These are phyloP conservation scores for Schoenoplectus tabernaemontani DNA, from an alignment of 202 grass and related monocot genomes.

Conservation along the genomic window DNA sequence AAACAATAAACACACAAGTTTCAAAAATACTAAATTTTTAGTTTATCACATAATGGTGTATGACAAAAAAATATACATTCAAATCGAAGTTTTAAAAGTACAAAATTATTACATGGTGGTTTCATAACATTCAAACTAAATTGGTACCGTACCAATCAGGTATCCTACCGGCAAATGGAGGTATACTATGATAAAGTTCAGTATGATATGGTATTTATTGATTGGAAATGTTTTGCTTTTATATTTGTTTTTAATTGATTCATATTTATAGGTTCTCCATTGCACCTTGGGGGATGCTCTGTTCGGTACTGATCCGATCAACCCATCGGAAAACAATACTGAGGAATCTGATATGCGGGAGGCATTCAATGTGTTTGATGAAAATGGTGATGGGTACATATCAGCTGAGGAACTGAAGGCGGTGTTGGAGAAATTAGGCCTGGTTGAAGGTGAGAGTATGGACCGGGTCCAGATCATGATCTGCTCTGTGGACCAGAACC, in stretches of 20 bases:
- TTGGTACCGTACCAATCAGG: not conserved
- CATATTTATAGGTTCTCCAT: constrained; percentile 18
- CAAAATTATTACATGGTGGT: too few species aligned
- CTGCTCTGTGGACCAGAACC: constrained; percentile 28
- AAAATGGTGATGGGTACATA: constrained; percentile 37
- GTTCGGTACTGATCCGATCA: constrained; percentile 13
- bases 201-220: not conserved
- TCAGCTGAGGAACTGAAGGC: constrained; percentile 30
- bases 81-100: too few species aligned
- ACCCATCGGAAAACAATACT: not conserved
- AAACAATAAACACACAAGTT: too few species aligned
- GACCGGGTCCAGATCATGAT: constrained; percentile 38
- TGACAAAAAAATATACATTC: too few species aligned
- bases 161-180: not conserved
- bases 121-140: not conserved
- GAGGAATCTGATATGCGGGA: constrained; percentile 29
- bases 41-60: too few species aligned
- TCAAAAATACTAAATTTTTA: too few species aligned
- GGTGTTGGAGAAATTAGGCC: constrained; percentile 31
- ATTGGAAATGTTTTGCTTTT: not conserved
- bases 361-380: constrained; percentile 37
- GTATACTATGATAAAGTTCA: not conserved
- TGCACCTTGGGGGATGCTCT: constrained; percentile 23
- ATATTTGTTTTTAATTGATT: not conserved
- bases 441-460: constrained; percentile 15